Base-by-base conservation (phyloP, 768 basidiomycete genomes). In the Leccinum imitatum region DNA sequence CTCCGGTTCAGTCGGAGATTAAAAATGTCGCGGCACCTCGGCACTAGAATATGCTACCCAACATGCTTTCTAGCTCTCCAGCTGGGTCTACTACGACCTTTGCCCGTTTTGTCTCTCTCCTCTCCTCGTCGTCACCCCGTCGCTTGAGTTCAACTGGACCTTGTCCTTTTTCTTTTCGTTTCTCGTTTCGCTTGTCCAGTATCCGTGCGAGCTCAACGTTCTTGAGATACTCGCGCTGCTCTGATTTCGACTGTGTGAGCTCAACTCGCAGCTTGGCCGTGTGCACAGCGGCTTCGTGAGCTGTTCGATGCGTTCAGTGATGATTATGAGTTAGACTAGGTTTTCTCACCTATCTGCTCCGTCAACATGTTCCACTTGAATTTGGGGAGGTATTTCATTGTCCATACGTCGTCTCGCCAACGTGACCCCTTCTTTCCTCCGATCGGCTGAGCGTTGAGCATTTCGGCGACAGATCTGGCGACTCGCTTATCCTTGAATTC, bases 291-390 rank as follows among this genome's bases (percentile, higher is more conserved):
- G 92, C 87, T 76, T 98, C 97, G 66, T 98, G 91, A 27, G 95
- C 97, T 98, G 64, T 37, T 17, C 59, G 54, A 41, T 55, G 21
- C 21, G 14, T 56, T 65, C 17, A 70, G 65, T 48, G 27, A 65
- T 6, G 15, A 41, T 11, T 31, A 44, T 19, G 14, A 23, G 48
- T 30, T 11, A 58, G 44, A 50, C 5, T 3, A 14, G 35, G 13
- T n/a, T 51, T 15, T 82, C 95, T 73, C 71, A 96, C 96, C 94
- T 66, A 99, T 89, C 82, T 98, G 96, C 75, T 98, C 97, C 6
- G 93, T 95, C 59, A 99, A 79, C 96, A 97, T 97, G 75, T 90
- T 87, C 97, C 97, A 99, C 69, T 95, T 97, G 81, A 98, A 99
- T 69, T 87, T 90, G 9, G 95, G 95, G 59, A 99, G 78, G 73